Base-by-base conservation (phyloP, 352 stramenopile species). In the Phytopythium mirpurense region DNA sequence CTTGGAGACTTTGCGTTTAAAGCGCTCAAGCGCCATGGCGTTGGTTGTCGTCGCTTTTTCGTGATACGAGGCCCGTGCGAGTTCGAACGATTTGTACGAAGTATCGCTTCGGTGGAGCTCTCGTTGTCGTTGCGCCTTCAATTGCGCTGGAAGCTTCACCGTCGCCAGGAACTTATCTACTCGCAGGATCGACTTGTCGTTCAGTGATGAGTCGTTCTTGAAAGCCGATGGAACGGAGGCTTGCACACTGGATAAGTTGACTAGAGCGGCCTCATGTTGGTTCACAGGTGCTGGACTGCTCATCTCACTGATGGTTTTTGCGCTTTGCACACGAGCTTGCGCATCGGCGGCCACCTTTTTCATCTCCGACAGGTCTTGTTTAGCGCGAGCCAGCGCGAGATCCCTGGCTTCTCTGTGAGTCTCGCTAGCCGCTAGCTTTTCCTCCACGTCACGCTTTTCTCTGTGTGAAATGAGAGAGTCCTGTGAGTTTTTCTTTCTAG, bases 401-500 rank as follows among this genome's bases (percentile, higher is more conserved):
- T 84, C 77, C 54, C 72, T 72, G 1, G 59, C 59, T 27, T 65
- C 57, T 0, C 70, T 55, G 9, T 76, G 67, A 18, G 60, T 83
- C 51, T 83, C 65, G 18, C 48, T 62, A 6, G 53, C 45, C 0
- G 59, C 60, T 15, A 88, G 52, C 12, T 69, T 68, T 40, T 84
- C 72, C 58, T 88, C 71, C 0, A 72, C 26, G n/a, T 62, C 63
- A 27, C 61, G 68, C 32, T 82, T 83, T 29, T 86, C 74, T 50
- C 77, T 88, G 51, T 21, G 32, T 10, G 8, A 10, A 10, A 36
- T 36, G 2, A 36, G 7, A 36, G 5, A 36, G 11, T 15, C 6
- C 6, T n/a, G 32, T 36, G 32, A 36, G 32, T 15, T 32, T n/a
- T n/a, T n/a, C n/a, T n/a, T n/a, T n/a, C n/a, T n/a, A n/a, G n/a